phyloP scores from a whole-genome alignment of 345 rosid species.

The Gynandropsis gynandra region DNA sequence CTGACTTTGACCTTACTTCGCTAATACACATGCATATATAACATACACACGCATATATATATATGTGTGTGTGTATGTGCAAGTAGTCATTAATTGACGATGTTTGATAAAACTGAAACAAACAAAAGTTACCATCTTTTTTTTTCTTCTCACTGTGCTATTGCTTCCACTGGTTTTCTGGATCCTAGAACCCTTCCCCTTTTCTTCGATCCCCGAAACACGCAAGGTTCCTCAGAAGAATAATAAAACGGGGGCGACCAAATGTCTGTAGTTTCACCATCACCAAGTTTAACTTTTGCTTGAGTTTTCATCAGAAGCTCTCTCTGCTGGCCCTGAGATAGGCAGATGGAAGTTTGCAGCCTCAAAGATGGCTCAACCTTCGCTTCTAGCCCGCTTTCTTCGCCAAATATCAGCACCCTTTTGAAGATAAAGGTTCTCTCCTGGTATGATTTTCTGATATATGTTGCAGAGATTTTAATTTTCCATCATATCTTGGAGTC shows the following conservation, averaged over 20 bases:
- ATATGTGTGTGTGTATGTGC: not conserved
- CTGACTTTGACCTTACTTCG: conserved; percentile 36
- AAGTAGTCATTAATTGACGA: too few relatives aligned
- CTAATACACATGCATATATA: not conserved
- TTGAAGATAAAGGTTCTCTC: conserved; percentile 51
- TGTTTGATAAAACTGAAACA: too few relatives aligned
- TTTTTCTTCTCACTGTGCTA: not conserved
- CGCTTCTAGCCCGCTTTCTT: conserved; percentile 51
- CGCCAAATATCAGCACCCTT: conserved; percentile 41
- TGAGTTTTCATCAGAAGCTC: too few relatives aligned
- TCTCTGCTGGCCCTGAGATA: too few relatives aligned
- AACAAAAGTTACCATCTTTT: too few relatives aligned
- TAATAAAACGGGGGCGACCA: conserved; percentile 6
- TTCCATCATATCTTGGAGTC: not conserved
- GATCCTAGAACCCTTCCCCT: conserved; percentile 21
- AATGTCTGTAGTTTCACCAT: conserved; percentile 3
- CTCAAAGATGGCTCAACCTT: conserved; percentile 45
- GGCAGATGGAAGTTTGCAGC: conserved; percentile 39
- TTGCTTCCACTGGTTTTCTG: conserved; percentile 23
- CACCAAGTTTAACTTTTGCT: too few relatives aligned
- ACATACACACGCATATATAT: not conserved
- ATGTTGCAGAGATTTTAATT: not conserved
- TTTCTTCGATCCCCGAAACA: not conserved
- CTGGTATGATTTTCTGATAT: conserved; percentile 28
- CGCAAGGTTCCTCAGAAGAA: conserved; percentile 20